Base-by-base conservation (phyloP, 192 early-diverging fungal genomes). In the Coemansia sp. region DNA sequence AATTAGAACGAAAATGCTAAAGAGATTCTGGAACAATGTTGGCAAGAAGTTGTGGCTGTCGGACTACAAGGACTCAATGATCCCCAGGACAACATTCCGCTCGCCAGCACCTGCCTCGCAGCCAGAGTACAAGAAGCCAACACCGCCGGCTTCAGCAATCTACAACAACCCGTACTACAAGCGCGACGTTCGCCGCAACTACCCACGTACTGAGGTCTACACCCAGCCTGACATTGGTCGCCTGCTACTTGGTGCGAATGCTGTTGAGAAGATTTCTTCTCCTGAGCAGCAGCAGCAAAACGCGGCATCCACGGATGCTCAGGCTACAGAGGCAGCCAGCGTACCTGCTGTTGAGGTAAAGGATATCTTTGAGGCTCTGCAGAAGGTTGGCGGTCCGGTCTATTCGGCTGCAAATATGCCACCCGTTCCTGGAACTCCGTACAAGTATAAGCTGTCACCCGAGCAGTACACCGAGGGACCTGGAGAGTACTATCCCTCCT, bases 101-200 rank as follows among this genome's bases (percentile, higher is more conserved):
- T 81, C 80, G 15, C 82, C 86, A 52, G 83, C 88, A 34, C 79
- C 82, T 43, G 85, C 74, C 50, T 70, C 72, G 54, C 69, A 79
- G 71, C 64, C 81, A 53, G 61, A 83, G 76, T 67, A 78, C 69
- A 66, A 83, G 76, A 61, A 78, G 78, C 64, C 80, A 70, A 23
- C 80, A 48, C 75, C 87, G 0, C 57, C 82, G 3, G 83, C 83
- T 49, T 87, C 84, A 55, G 81, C 82, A 52, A 75, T 97, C 25
- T 83, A 83, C 53, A 81, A 89, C 70, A 94, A 96, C 84, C 85
- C 86, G 59, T 98, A 98, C 81, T 96, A 82, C 73, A 84, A 87
- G 67, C 90, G 93, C 47, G 95, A 98, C 74, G 81, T 82, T 59
- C 86, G 95, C 64, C 87, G 95, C 69, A 88, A 91, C 75, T 96